phyloP scores from a whole-genome alignment of 164 flowering plant genomes.

The Cinnamomum micranthum region DNA sequence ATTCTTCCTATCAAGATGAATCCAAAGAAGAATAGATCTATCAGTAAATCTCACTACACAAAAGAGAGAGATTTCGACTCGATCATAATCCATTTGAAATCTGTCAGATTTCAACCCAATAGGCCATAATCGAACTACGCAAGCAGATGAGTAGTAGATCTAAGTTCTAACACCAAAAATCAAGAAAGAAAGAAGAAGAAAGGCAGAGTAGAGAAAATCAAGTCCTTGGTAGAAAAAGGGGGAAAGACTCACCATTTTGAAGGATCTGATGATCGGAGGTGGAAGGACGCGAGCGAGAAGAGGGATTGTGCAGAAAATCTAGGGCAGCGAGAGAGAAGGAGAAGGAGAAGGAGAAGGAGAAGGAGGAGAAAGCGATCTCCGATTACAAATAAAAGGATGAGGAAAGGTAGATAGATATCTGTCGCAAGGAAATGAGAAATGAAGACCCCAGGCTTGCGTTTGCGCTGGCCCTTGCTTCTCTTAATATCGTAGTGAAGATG shows the following conservation, averaged over 20 bases:
- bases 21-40: not conserved
- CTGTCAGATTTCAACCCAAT: conserved; percentile 4
- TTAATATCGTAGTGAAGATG: no score
- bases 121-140: not conserved
- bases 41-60: not conserved
- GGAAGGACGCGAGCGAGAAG: not conserved
- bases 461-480: not conserved
- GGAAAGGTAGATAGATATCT: no score
- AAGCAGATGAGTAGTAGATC: not conserved
- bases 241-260: not conserved
- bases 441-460: not conserved
- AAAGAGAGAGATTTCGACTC: not conserved
- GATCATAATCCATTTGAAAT: not conserved
- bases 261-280: conserved; percentile 5
- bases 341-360: not conserved
- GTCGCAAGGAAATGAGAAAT: not conserved
- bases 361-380: not conserved
- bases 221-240: not conserved
- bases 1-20: conserved; percentile 1
- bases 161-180: conserved; percentile 5
- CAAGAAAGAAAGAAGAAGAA: not conserved
- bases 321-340: not conserved
- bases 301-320: conserved; percentile 2
- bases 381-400: no score
- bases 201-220: not conserved